Evolutionary conservation across 2,329 filamentous ascomycete species (phyloP), one percentile per base, ranked within the genome.

Genomic region (Trichoderma atrobrunneum): DNA sequence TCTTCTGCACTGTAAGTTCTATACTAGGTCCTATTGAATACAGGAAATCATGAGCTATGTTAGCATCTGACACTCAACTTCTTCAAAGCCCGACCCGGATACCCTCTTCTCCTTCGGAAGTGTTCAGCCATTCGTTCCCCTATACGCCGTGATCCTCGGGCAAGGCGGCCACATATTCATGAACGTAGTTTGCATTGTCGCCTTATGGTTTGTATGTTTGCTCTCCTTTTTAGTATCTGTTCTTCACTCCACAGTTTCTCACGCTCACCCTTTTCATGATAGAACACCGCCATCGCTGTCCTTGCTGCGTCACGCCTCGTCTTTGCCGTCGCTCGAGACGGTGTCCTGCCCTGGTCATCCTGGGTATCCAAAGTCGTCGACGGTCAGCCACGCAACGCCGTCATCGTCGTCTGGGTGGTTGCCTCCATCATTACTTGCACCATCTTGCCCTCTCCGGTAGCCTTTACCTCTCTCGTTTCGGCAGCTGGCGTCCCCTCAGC

Each of bases 271-370:
- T 18, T 32, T 8, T 14, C 24, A 16, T 10, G 11, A 21, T 10
- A 83, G 86, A 90, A 90, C 77, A 89, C 87, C 1, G 87, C 87
- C 0, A 87, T 90, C 71, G 87, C 87, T 24, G 85, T 89, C 59
- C 84, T 89, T 14, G 88, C 88, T 8, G 86, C 87, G 16, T 90
- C 88, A 5, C 85, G 88, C n/a, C 82, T 90, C 2, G 87, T 90
- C 74, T 90, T 89, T 77, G 88, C 88, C 56, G 88, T 90, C 5
- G 88, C 88, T 32, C 84, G 88, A 60, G 88, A 90, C 75, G 87
- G 88, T 43, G 87, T 90, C 24, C 81, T 90, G 3, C 88, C 88
- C 0, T 89, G 86, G 78, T 89, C 87, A 2, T 76, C 82, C 39
- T 89, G 88, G 86, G 88, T 90, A 57, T 85, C 87, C 5, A 78